These are phyloP conservation scores for Daldinia eschscholtzii DNA, from an alignment of 2,329 filamentous ascomycete genomes.

Conservation along the genomic window DNA sequence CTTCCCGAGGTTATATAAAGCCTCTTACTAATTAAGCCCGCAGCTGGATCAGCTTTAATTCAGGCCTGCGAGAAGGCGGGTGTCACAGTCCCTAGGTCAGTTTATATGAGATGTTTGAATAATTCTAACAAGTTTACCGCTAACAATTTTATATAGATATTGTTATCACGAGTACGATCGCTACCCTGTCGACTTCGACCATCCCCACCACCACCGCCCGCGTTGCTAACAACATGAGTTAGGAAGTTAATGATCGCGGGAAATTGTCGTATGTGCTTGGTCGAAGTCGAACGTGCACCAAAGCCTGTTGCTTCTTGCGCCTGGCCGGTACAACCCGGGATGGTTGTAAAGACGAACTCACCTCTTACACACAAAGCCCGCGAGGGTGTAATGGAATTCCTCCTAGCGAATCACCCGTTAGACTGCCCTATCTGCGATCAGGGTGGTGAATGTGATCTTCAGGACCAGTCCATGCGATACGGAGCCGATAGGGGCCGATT, in stretches of 20 bases:
- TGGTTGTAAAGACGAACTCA: slow-evolving; percentile 99
- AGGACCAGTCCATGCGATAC: slow-evolving; percentile 99
- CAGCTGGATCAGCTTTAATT: slow-evolving; percentile 96
- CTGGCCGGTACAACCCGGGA: slow-evolving; percentile 97
- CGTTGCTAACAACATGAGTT: slow-evolving; percentile 58
- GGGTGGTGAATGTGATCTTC: slow-evolving; percentile 97
- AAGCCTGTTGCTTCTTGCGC: slow-evolving; percentile 99
- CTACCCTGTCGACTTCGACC: slow-evolving; percentile 43
- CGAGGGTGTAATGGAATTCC: slow-evolving; percentile 99
- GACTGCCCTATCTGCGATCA: slow-evolving; percentile 99
- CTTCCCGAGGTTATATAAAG: not conserved
- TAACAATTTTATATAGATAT: slow-evolving; percentile 71
- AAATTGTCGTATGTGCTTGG: slow-evolving; percentile 99
- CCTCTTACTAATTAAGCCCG: slow-evolving; percentile 56
- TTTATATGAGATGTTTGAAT: slow-evolving; percentile 28
- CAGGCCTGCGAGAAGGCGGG: slow-evolving; percentile 99
- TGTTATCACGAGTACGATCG: slow-evolving; percentile 93
- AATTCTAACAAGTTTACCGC: slow-evolving; percentile 13
- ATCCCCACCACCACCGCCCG: slow-evolving; percentile 28
- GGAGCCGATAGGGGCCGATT: slow-evolving; percentile 96
- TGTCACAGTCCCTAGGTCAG: slow-evolving; percentile 84
- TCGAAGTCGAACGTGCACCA: slow-evolving; percentile 95
- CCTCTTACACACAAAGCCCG: slow-evolving; percentile 96
- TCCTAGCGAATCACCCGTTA: slow-evolving; percentile 94
- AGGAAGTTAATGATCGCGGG: slow-evolving; percentile 99